Percentiles rank a stretch among this genome's conserved stretches.
These are phyloP conservation scores for Isabelozyma pseudorhagii DNA, from an alignment of 805 yeast species.

Conservation along the genomic window DNA sequence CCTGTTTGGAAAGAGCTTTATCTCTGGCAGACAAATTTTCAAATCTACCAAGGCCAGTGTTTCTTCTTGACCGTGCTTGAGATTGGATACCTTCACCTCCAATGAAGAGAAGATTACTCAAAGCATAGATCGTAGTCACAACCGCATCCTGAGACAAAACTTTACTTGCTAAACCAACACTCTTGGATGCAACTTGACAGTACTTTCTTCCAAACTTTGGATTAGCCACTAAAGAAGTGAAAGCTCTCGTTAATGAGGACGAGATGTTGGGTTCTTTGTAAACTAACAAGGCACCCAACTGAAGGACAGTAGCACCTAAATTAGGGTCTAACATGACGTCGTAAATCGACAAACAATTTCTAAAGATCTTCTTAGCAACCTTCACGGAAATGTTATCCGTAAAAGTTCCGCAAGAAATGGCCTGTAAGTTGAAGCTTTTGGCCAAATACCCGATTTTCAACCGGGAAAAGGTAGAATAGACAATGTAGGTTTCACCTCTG, in stretches of 20 bases:
- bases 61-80: slow-evolving; percentile 24
- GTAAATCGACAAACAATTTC: slow-evolving; percentile 49
- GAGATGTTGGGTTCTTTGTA: slow-evolving; percentile 37
- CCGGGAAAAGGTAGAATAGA: slow-evolving; percentile 47
- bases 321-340: slow-evolving; percentile 51
- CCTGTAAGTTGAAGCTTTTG: slow-evolving; percentile 56
- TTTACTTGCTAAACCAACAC: slow-evolving; percentile 64
- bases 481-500: slow-evolving; percentile 55
- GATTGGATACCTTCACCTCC: slow-evolving; percentile 40
- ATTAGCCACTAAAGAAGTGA: slow-evolving; percentile 53
- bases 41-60: slow-evolving; percentile 24
- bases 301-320: slow-evolving; percentile 49
- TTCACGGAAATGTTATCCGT: slow-evolving; percentile 44
- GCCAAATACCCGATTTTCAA: slow-evolving; percentile 49
- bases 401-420: slow-evolving; percentile 55
- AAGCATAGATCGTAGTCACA: slow-evolving; percentile 78
- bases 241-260: slow-evolving; percentile 39
- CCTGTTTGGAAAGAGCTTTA: slow-evolving; percentile 6
- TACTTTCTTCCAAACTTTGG: slow-evolving; percentile 45
- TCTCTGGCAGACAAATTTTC: slow-evolving; percentile 12
- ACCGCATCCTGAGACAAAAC: slow-evolving; percentile 76
- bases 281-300: slow-evolving; percentile 56
- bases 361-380: slow-evolving; percentile 44
- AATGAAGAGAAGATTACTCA: slow-evolving; percentile 68
- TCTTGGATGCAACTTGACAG: slow-evolving; percentile 51